Conservation (phyloP, 2,329 filamentous ascomycete species). For the Aspergillus eucalypticola region DNA sequence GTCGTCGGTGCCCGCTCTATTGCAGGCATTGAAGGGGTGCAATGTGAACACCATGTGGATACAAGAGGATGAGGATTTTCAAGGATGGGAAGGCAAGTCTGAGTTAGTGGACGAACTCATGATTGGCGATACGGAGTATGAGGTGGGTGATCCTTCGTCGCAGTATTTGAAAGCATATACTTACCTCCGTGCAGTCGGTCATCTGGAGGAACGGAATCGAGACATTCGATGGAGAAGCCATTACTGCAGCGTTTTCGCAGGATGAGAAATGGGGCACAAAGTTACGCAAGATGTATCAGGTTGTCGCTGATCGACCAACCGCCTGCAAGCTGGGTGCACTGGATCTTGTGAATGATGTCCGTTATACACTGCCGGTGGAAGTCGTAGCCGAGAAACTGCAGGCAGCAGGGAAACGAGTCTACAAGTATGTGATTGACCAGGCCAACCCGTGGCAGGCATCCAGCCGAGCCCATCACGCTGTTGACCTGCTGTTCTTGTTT, state of each 20-base stretch:
- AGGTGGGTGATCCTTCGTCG: slow-evolving; percentile 29
- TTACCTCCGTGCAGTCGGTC: slow-evolving; percentile 35
- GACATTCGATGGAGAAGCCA: slow-evolving; percentile 32
- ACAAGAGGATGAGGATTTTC: slow-evolving; percentile 40
- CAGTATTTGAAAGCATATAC: not conserved
- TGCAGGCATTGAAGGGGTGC: slow-evolving; percentile 38
- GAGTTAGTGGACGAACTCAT: slow-evolving; percentile 41
- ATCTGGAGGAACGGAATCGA: slow-evolving; percentile 50
- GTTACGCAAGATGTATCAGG: slow-evolving; percentile 45
- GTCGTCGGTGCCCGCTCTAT: slow-evolving; percentile 31
- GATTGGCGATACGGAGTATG: slow-evolving; percentile 48
- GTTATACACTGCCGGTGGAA: slow-evolving; percentile 35
- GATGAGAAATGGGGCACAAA: slow-evolving; percentile 31
- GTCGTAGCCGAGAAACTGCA: slow-evolving; percentile 29
- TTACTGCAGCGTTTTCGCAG: slow-evolving; percentile 38
- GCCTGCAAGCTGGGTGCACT: slow-evolving; percentile 45
- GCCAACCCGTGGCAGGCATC: slow-evolving; percentile 52
- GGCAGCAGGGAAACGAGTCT: slow-evolving; percentile 32
- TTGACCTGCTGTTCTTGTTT: slow-evolving; percentile 51
- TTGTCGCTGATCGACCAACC: slow-evolving; percentile 42
- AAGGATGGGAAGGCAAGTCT: slow-evolving; percentile 38
- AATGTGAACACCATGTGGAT: slow-evolving; percentile 48
- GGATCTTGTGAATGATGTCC: slow-evolving; percentile 35
- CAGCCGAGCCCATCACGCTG: slow-evolving; percentile 49
- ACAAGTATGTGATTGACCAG: slow-evolving; percentile 48